Percentiles rank a stretch among this genome's conserved stretches.
Evolutionary conservation across 2,329 filamentous ascomycete species (phyloP).

Genomic region (Clonostachys rosea): DNA sequence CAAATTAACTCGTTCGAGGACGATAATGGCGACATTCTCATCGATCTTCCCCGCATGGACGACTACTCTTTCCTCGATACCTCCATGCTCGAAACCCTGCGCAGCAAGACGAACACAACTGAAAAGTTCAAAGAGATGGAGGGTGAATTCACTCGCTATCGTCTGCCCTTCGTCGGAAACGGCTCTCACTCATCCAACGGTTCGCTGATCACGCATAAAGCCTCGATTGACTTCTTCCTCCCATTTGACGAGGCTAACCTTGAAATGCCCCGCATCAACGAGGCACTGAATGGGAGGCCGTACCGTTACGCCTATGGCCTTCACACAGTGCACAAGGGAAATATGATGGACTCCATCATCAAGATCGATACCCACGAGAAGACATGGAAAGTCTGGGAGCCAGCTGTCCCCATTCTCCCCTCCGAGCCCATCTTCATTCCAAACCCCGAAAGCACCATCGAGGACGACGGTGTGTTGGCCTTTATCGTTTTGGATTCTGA

Average conservation of each 20-base stretch:
- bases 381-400: constrained; percentile 49
- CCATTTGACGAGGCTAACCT: constrained; percentile 42
- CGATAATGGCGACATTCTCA: constrained; percentile 43
- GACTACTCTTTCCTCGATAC: constrained; percentile 61
- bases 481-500: constrained; percentile 59
- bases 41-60: constrained; percentile 47
- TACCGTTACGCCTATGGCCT: constrained; percentile 59
- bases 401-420: constrained; percentile 54
- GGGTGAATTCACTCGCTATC: constrained; percentile 35
- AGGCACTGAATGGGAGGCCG: constrained; percentile 39
- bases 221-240: constrained; percentile 14
- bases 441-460: constrained; percentile 26
- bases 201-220: not conserved
- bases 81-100: constrained; percentile 65
- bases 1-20: constrained; percentile 74
- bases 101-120: constrained; percentile 44
- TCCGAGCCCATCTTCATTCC: constrained; percentile 66
- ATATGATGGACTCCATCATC: constrained; percentile 56
- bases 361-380: constrained; percentile 61
- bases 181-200: not conserved
- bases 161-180: constrained; percentile 25
- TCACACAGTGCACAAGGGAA: constrained; percentile 49
- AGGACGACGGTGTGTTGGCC: constrained; percentile 61
- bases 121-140: constrained; percentile 23
- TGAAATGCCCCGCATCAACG: constrained; percentile 65